These are phyloP conservation scores for Hebeloma cylindrosporum DNA, from an alignment of 768 basidiomycete species.

Conservation along the genomic window DNA sequence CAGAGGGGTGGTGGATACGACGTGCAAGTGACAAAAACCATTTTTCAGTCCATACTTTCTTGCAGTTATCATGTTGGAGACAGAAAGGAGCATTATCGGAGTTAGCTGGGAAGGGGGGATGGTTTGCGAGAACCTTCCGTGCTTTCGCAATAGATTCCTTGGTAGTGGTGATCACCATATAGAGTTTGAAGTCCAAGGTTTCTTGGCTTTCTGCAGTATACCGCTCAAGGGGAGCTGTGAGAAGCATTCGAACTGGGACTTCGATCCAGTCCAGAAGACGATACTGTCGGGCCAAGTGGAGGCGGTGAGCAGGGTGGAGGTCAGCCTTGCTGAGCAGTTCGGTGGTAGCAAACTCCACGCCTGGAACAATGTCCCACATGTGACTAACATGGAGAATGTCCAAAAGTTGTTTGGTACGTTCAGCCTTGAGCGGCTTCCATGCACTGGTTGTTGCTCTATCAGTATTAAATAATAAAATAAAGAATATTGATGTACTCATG, in stretches of 20 bases:
- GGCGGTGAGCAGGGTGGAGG: not conserved
- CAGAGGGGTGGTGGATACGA: too few species aligned
- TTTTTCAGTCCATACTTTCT: not conserved
- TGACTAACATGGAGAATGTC: slow-evolving; percentile 14
- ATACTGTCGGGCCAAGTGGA: not conserved
- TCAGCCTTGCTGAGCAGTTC: not conserved
- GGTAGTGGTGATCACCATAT: not conserved
- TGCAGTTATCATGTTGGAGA: not conserved
- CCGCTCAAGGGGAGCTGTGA: not conserved
- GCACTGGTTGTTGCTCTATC: not conserved
- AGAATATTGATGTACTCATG: slow-evolving; percentile 2
- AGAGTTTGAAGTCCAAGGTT: not conserved
- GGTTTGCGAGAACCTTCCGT: not conserved
- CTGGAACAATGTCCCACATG: slow-evolving; percentile 14
- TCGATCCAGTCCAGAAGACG: not conserved
- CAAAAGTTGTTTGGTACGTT: slow-evolving; percentile 5
- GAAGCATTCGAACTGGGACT: not conserved
- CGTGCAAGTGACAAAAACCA: too few species aligned
- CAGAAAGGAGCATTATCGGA: not conserved
- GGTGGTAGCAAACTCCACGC: slow-evolving; percentile 5
- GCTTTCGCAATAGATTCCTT: not conserved
- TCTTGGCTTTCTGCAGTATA: not conserved
- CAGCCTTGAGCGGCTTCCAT: slow-evolving; percentile 2
- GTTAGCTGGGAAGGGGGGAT: not conserved
- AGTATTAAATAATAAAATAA: not conserved